Conservation (phyloP, 441 rosid species). For the Euphorbia corollata region DNA sequence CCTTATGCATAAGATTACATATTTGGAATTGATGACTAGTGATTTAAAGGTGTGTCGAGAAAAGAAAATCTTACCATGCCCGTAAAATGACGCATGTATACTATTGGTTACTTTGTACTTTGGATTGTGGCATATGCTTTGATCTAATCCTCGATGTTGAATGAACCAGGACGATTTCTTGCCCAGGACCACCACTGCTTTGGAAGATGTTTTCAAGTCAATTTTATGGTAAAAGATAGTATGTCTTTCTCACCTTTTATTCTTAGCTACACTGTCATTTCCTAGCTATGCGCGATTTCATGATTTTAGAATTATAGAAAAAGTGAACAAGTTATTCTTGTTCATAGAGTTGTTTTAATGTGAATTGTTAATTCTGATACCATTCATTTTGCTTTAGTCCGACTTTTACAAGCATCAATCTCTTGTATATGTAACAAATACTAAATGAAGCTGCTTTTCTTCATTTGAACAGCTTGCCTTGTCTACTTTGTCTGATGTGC, state of each 20-base stretch:
- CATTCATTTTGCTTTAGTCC: no score
- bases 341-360: no score
- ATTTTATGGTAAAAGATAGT: slow-evolving; percentile 63
- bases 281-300: no score
- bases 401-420: background rate
- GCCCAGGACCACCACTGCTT: slow-evolving; percentile 83
- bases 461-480: slow-evolving; percentile 59
- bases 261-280: slow-evolving; percentile 2
- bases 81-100: background rate
- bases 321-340: no score
- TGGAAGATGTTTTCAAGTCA: slow-evolving; percentile 94
- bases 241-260: background rate
- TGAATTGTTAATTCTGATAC: no score
- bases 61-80: no score
- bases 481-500: slow-evolving; percentile 70
- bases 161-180: slow-evolving; percentile 81
- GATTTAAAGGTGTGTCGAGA: no score
- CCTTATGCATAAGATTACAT: background rate
- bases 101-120: background rate
- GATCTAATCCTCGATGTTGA: slow-evolving; percentile 6
- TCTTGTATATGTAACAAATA: background rate
- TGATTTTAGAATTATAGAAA: no score
- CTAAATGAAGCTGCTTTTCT: slow-evolving; percentile 13
- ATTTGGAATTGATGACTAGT: no score
- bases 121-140: background rate